These are phyloP conservation scores for Luffa acutangula DNA, from an alignment of 306 rosid genomes.

Conservation along the genomic window DNA sequence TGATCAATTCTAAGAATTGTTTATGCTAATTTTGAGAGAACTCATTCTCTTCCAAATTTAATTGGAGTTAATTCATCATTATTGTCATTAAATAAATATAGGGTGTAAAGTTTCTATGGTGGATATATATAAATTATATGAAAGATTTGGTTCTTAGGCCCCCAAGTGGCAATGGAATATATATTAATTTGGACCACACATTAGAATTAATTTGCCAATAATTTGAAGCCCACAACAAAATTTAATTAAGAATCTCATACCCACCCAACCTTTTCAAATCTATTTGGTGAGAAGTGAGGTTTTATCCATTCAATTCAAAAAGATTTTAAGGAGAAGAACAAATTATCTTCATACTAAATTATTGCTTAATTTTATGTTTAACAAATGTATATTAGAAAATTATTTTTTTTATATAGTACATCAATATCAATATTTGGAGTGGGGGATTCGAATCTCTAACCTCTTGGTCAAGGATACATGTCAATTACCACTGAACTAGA, in stretches of 20 bases:
- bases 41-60: not conserved
- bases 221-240: constrained; percentile 4
- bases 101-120: not conserved
- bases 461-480: too few relatives aligned
- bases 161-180: not conserved
- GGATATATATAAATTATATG: not conserved
- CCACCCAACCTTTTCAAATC: not conserved
- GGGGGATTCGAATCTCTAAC: too few relatives aligned
- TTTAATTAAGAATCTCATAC: constrained; percentile 6
- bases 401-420: too few relatives aligned
- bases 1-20: not conserved
- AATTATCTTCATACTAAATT: not conserved
- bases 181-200: constrained; percentile 5
- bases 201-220: not conserved
- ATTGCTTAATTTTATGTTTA: not conserved
- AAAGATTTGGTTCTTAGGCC: not conserved
- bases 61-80: not conserved
- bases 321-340: not conserved
- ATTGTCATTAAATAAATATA: not conserved
- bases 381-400: too few relatives aligned
- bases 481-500: too few relatives aligned
- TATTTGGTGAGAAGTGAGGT: not conserved
- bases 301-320: not conserved
- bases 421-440: too few relatives aligned
- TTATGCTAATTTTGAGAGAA: not conserved